phyloP scores from a whole-genome alignment of 2,329 filamentous ascomycete genomes.

The Amylocarpus encephaloides region DNA sequence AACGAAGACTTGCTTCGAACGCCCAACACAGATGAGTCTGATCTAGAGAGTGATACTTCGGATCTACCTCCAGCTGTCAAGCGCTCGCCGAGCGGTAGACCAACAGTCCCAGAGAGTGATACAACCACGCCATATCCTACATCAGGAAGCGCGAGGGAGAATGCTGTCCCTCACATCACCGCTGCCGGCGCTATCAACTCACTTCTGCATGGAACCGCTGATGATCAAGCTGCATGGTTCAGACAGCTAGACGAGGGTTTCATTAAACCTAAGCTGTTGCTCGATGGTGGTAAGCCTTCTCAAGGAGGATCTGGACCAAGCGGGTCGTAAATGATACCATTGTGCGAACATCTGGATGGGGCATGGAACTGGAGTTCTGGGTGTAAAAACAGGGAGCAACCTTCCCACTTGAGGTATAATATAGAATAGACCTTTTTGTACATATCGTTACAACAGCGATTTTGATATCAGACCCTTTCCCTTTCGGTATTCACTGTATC shows the following conservation, averaged over 20 bases:
- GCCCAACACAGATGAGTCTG: slow-evolving; percentile 48
- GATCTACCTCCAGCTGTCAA: slow-evolving; percentile 57
- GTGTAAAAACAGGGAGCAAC: too few relatives aligned
- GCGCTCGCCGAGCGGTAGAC: slow-evolving; percentile 21
- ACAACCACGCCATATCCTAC: slow-evolving; percentile 27
- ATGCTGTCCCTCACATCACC: slow-evolving; percentile 46
- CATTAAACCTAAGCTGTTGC: slow-evolving; percentile 82
- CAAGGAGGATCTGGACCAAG: slow-evolving; percentile 24
- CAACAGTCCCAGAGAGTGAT: slow-evolving; percentile 7
- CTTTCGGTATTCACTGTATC: too few relatives aligned
- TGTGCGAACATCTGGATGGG: background rate
- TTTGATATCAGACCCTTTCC: too few relatives aligned
- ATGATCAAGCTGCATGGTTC: slow-evolving; percentile 87
- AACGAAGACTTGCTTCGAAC: slow-evolving; percentile 50
- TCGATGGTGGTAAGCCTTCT: slow-evolving; percentile 54
- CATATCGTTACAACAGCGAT: too few relatives aligned
- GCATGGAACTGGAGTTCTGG: too few relatives aligned
- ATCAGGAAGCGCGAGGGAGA: slow-evolving; percentile 24
- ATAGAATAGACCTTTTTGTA: too few relatives aligned
- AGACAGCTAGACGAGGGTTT: slow-evolving; percentile 91
- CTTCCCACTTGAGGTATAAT: slow-evolving; percentile 17
- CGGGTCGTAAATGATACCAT: slow-evolving; percentile 11
- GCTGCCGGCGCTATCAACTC: slow-evolving; percentile 68
- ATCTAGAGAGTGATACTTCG: slow-evolving; percentile 59
- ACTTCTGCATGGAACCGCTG: slow-evolving; percentile 67